Base-by-base conservation (phyloP, 352 stramenopile species). In the Pythium angustatum region DNA sequence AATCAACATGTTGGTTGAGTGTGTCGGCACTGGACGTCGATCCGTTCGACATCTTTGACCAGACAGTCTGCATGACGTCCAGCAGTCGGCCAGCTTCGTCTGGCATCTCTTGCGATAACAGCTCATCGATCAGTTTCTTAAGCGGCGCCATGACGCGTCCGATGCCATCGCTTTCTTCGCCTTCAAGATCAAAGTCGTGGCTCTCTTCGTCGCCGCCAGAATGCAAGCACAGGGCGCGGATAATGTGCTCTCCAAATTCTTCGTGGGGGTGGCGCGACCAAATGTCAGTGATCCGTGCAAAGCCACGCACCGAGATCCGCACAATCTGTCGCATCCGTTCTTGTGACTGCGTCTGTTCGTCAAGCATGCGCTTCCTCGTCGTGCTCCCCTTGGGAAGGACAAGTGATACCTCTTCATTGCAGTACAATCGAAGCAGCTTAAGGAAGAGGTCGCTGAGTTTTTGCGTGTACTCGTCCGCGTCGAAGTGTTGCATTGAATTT, bases 61-160 rank as follows among this genome's bases (percentile, higher is more conserved):
- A 65, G 19, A 71, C 64, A 26, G 45, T 62, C 27, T 64, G 56
- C 26, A 66, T 40, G 21, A 71, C 34, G 26, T 65, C 51, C 56
- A 71, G 33, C 2, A 71, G 21, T 1, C 40, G 31, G 27, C 43
- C 49, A 17, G 57, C 50, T 58, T 71, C 51, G 19, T 71, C 57
- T 15, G 48, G 47, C 48, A 71, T 57, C 40, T 65, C 49, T 14
- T 66, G 49, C 2, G 34, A 19, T 3, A 71, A 15, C 6, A 71
- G 36, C 27, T 59, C 49, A 12, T 65, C 64, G 10, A 62, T 40
- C 4, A 71, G 17, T 28, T 58, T 62, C 2, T 53, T 45, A 21
- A 71, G 50, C 27, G 64, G 54, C 27, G 50, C 21, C 9, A 71
- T 27, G 6, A 57, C 57, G 11, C 55, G 33, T 15, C 28, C 19